Percentiles rank a stretch among this genome's conserved stretches.
Evolutionary conservation across 2,329 filamentous ascomycete genomes (phyloP).

Genomic region (Claviceps sp.): DNA sequence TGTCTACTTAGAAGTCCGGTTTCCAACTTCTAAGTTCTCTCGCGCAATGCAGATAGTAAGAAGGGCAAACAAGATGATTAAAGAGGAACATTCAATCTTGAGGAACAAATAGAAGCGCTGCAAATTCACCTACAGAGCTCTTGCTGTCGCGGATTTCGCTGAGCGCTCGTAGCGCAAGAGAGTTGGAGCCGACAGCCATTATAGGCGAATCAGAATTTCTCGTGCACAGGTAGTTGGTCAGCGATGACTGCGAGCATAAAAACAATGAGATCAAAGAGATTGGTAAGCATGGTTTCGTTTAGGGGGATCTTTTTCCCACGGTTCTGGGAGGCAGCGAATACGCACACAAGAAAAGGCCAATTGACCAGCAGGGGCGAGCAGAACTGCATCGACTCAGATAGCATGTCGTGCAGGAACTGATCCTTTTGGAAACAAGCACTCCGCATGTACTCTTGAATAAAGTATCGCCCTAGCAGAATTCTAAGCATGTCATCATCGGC

Average conservation of each 20-base stretch:
- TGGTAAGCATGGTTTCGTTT: neutral
- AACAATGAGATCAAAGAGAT: too few species aligned
- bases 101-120: too few species aligned
- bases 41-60: too few species aligned
- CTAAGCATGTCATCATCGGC: neutral
- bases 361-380: constrained; percentile 1
- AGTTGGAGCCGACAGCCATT: too few species aligned
- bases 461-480: neutral
- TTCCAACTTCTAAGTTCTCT: too few species aligned
- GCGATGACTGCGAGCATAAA: neutral
- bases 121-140: too few species aligned
- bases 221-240: constrained; percentile 1
- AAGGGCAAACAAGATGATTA: too few species aligned
- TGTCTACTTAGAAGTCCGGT: too few species aligned
- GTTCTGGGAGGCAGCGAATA: constrained; percentile 7
- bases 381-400: neutral
- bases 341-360: constrained; percentile 3
- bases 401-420: neutral
- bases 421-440: neutral
- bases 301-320: neutral
- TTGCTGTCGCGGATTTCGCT: too few species aligned
- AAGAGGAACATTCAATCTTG: too few species aligned
- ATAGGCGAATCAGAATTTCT: too few species aligned
- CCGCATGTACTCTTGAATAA: neutral
- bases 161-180: too few species aligned